phyloP scores from a whole-genome alignment of 192 early-diverging fungal genomes.

The Coemansia sp. region DNA sequence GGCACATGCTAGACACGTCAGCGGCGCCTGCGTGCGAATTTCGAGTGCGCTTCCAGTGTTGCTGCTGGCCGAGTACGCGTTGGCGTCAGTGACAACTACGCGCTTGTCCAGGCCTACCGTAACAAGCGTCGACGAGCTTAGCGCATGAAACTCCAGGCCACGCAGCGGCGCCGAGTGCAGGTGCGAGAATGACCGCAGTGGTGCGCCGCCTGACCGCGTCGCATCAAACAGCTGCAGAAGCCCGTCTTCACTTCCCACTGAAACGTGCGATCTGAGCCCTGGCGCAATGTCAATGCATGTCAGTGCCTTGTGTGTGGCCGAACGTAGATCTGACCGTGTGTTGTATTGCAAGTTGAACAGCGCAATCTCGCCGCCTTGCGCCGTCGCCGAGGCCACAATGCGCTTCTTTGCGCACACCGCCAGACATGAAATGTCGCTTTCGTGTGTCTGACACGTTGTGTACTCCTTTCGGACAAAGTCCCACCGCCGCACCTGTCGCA shows the following conservation, averaged over 20 bases:
- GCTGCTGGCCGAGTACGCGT: constrained; percentile 12
- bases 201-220: constrained; percentile 21
- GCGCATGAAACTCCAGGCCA: constrained; percentile 29
- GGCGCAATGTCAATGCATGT: constrained; percentile 38
- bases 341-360: constrained; percentile 46
- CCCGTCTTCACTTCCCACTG: constrained; percentile 49
- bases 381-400: constrained; percentile 38
- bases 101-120: constrained; percentile 36
- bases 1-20: constrained; percentile 30
- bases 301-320: constrained; percentile 37
- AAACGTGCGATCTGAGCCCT: constrained; percentile 23
- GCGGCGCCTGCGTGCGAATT: constrained; percentile 16
- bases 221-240: constrained; percentile 50
- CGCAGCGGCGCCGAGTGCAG: constrained; percentile 39
- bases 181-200: constrained; percentile 25
- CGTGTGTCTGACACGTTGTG: constrained; percentile 42
- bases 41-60: background rate
- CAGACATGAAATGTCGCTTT: constrained; percentile 45
- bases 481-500: constrained; percentile 41
- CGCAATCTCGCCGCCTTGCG: constrained; percentile 41
- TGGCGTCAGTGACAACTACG: constrained; percentile 28
- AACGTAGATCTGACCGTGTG: constrained; percentile 37
- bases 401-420: constrained; percentile 33
- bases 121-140: constrained; percentile 7
- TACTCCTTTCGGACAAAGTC: constrained; percentile 37